Evolutionary conservation across 352 stramenopile species (phyloP).

Genomic region (Globisporangium canariense): DNA sequence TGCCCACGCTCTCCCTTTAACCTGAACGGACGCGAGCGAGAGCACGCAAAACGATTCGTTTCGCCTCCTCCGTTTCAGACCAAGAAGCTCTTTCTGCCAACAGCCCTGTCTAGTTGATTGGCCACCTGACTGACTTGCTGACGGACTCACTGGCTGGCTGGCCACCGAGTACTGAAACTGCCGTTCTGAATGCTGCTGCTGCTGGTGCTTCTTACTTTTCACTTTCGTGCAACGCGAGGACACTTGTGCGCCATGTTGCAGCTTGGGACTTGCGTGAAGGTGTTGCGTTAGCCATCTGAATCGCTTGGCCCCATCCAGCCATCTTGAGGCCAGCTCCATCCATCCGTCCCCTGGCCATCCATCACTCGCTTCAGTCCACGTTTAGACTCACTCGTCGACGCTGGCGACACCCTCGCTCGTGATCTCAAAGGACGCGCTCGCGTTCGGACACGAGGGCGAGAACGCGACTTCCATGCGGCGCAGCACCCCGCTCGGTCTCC

Average conservation of each 20-base stretch:
- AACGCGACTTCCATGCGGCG: slow-evolving; percentile 50
- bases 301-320: background rate
- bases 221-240: slow-evolving; percentile 2
- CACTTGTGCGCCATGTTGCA: no score
- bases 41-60: background rate
- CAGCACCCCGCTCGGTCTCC: slow-evolving; percentile 22
- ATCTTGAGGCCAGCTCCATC: background rate
- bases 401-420: slow-evolving; percentile 41
- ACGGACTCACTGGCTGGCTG: background rate
- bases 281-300: background rate
- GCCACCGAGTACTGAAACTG: background rate
- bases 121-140: background rate
- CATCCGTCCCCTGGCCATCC: background rate
- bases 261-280: background rate
- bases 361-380: background rate
- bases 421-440: slow-evolving; percentile 51
- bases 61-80: background rate
- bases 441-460: slow-evolving; percentile 45
- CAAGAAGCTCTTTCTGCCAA: background rate
- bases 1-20: background rate
- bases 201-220: background rate
- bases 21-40: background rate
- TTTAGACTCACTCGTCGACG: slow-evolving; percentile 6
- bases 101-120: background rate
- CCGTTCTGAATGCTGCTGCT: background rate